These are phyloP conservation scores for Takakia lepidozioides DNA, from an alignment of 225 moss, liverwort and hornwort genomes.

Conservation along the genomic window DNA sequence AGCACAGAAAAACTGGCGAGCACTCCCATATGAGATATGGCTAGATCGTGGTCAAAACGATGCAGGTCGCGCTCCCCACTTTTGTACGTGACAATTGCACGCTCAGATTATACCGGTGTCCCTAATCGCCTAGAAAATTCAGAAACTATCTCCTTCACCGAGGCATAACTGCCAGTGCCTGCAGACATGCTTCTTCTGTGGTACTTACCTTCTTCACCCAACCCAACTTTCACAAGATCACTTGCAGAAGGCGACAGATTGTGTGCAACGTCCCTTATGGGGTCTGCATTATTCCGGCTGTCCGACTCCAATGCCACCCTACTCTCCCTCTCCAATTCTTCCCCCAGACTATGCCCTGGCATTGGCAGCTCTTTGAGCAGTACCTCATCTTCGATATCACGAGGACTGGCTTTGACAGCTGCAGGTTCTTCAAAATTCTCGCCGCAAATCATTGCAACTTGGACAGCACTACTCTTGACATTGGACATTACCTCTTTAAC, in stretches of 20 bases:
- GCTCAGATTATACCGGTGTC: too few relatives aligned
- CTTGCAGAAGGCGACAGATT: background rate
- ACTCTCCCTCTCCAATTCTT: background rate
- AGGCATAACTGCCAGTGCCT: slow-evolving; percentile 1
- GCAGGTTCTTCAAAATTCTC: too few relatives aligned
- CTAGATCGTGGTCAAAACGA: too few relatives aligned
- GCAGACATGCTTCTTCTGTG: slow-evolving; percentile 3
- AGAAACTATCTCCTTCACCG: slow-evolving; percentile 11
- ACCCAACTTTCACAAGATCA: slow-evolving; percentile 6
- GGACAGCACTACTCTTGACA: too few relatives aligned
- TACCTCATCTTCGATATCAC: slow-evolving; percentile 4
- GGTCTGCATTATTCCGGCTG: background rate
- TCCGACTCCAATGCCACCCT: background rate
- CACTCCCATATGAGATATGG: too few relatives aligned
- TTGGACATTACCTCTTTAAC: too few relatives aligned
- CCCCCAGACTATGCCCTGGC: background rate
- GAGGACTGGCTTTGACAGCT: too few relatives aligned
- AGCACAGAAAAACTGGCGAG: too few relatives aligned
- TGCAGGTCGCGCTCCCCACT: too few relatives aligned
- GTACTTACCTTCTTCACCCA: slow-evolving; percentile 4
- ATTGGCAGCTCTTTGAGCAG: slow-evolving; percentile 6
- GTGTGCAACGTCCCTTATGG: too few relatives aligned
- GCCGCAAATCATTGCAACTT: too few relatives aligned
- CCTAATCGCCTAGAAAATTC: slow-evolving; percentile 11
- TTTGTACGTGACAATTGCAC: too few relatives aligned